Percentiles rank a stretch among this genome's conserved stretches.
Evolutionary conservation across 371 early-diverging fungal species (phyloP).

Genomic region (Apophysomyces sp.): DNA sequence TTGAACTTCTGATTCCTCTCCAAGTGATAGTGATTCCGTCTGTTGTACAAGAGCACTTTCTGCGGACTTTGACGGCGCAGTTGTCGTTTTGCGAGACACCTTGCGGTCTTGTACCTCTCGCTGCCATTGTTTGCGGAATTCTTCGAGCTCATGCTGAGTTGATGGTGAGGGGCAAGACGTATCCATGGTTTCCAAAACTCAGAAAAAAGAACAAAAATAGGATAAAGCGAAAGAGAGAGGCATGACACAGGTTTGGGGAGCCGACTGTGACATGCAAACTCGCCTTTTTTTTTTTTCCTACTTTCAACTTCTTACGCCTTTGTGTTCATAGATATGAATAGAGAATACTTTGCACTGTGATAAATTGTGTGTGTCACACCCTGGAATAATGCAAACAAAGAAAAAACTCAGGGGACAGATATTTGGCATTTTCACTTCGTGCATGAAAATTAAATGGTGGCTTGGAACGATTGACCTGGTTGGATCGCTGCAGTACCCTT

Average conservation of each 20-base stretch:
- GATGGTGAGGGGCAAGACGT: neutral
- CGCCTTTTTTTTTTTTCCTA: too few species aligned
- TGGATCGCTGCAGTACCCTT: too few species aligned
- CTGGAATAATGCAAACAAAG: too few species aligned
- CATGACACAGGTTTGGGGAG: neutral
- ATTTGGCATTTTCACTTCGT: neutral
- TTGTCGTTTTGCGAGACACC: neutral
- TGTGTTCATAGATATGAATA: too few species aligned
- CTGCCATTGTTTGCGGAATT: conserved; percentile 47
- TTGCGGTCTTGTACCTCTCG: conserved; percentile 37
- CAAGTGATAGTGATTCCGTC: conserved; percentile 8
- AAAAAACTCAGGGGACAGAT: neutral
- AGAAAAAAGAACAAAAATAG: neutral
- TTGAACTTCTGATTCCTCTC: conserved; percentile 8
- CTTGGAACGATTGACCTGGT: too few species aligned
- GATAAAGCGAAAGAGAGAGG: neutral
- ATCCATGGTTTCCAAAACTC: neutral
- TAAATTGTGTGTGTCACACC: too few species aligned
- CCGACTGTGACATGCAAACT: neutral
- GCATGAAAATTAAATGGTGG: conserved; percentile 1
- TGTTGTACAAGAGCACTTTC: neutral
- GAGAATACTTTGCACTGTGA: too few species aligned
- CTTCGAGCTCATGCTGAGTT: conserved; percentile 29
- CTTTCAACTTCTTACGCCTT: too few species aligned
- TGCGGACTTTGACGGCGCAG: conserved; percentile 6